phyloP scores from a whole-genome alignment of 805 yeast species.

The Pichia manshurica region DNA sequence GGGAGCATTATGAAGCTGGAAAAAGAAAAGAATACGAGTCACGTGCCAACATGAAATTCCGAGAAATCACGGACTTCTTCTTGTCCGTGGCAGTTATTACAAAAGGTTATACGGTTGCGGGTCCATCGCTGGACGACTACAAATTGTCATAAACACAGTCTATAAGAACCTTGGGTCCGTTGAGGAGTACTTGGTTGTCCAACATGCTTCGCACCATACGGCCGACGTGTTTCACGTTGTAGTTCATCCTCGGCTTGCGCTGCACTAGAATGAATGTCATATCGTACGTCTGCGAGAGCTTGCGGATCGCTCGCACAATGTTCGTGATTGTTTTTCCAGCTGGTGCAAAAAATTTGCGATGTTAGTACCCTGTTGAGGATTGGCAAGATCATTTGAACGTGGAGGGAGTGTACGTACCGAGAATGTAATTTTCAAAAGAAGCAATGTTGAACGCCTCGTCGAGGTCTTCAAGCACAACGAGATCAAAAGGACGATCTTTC shows the following conservation, averaged over 20 bases:
- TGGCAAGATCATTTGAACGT: background rate
- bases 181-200: constrained; percentile 19
- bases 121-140: background rate
- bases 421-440: constrained; percentile 18
- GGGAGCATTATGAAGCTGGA: too few relatives aligned
- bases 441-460: constrained; percentile 25
- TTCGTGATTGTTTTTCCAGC: constrained; percentile 5
- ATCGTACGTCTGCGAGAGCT: constrained; percentile 17
- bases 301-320: constrained; percentile 18
- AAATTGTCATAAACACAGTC: constrained; percentile 1
- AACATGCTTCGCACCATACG: constrained; percentile 18
- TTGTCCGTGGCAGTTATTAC: too few relatives aligned
- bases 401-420: background rate
- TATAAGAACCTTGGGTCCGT: background rate
- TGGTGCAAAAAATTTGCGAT: background rate
- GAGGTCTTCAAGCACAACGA: constrained; percentile 26
- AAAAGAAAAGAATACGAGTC: too few relatives aligned
- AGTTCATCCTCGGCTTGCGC: constrained; percentile 7
- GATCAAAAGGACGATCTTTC: background rate
- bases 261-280: constrained; percentile 14
- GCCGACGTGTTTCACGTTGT: constrained; percentile 20
- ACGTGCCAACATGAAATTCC: too few relatives aligned
- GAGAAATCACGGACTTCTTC: too few relatives aligned
- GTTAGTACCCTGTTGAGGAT: constrained; percentile 1
- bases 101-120: too few relatives aligned